Conservation (phyloP, 495 filamentous ascomycete genomes). For the Talaromyces liani region DNA sequence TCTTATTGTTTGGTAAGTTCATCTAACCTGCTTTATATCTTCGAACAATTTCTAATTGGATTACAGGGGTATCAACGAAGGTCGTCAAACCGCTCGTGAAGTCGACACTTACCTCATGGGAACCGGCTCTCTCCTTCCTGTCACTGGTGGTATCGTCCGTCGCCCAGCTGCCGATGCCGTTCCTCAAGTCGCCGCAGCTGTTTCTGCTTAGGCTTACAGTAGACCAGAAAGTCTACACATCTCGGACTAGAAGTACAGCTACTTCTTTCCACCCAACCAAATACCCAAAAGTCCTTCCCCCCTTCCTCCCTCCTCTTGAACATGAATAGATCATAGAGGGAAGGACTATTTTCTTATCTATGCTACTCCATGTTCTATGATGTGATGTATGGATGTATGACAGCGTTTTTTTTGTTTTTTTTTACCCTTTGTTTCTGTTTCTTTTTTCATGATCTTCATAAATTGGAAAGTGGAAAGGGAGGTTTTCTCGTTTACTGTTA, state of each 20-base stretch:
- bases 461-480: constrained; percentile 4
- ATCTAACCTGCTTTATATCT: background rate
- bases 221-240: background rate
- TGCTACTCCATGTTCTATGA: constrained; percentile 2
- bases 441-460: constrained; percentile 5
- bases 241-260: background rate
- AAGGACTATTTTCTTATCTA: background rate
- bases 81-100: constrained; percentile 87
- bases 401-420: constrained; percentile 5
- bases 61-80: constrained; percentile 96
- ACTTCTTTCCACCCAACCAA: background rate
- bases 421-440: background rate
- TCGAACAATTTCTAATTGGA: constrained; percentile 11
- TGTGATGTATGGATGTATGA: constrained; percentile 6
- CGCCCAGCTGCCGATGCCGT: constrained; percentile 53
- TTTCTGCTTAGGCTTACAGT: constrained; percentile 17
- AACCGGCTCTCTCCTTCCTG: constrained; percentile 68
- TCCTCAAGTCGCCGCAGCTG: constrained; percentile 21
- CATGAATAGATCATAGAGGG: constrained; percentile 2
- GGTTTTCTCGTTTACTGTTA: constrained; percentile 1
- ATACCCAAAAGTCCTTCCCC: constrained; percentile 3
- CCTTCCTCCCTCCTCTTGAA: background rate
- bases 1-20: constrained; percentile 89
- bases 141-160: constrained; percentile 92
- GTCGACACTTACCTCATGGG: constrained; percentile 84